Evolutionary conservation across 768 basidiomycete species (phyloP).

Genomic region (Lactarius psammicola): DNA sequence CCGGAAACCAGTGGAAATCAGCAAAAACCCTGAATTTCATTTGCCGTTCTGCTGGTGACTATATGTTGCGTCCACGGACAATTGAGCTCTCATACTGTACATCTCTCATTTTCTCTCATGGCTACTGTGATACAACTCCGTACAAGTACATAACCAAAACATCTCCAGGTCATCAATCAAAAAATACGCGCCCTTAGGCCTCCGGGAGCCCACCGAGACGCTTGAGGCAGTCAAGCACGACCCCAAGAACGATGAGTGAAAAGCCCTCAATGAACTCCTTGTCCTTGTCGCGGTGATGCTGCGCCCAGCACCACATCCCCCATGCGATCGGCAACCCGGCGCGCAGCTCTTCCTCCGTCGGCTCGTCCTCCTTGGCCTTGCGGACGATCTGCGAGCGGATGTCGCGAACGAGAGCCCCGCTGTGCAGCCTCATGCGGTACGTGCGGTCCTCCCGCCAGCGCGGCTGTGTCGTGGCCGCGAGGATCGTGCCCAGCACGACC

Average conservation of each 20-base stretch:
- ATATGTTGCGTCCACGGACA: no score
- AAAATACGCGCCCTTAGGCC: not conserved
- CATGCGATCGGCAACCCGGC: conserved; percentile 53
- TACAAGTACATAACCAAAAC: no score
- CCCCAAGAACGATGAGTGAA: conserved; percentile 58
- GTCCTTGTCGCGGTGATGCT: conserved; percentile 35
- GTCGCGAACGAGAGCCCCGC: conserved; percentile 51
- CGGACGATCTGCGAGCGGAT: conserved; percentile 40
- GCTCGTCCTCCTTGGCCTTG: not conserved
- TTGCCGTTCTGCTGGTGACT: no score
- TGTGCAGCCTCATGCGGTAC: conserved; percentile 61
- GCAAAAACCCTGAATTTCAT: no score
- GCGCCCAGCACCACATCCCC: conserved; percentile 62
- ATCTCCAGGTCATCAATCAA: not conserved
- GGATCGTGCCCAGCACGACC: conserved; percentile 71
- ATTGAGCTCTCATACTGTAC: no score
- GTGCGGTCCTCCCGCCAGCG: conserved; percentile 58
- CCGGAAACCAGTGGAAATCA: no score
- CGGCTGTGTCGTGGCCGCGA: conserved; percentile 64
- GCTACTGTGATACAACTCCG: no score
- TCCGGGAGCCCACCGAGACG: not conserved
- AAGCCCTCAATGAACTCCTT: conserved; percentile 52
- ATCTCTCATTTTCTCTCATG: no score
- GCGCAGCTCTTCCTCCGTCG: conserved; percentile 29
- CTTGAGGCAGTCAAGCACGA: conserved; percentile 6